phyloP scores from a whole-genome alignment of 192 early-diverging fungal species.

The Coemansia sp. region DNA sequence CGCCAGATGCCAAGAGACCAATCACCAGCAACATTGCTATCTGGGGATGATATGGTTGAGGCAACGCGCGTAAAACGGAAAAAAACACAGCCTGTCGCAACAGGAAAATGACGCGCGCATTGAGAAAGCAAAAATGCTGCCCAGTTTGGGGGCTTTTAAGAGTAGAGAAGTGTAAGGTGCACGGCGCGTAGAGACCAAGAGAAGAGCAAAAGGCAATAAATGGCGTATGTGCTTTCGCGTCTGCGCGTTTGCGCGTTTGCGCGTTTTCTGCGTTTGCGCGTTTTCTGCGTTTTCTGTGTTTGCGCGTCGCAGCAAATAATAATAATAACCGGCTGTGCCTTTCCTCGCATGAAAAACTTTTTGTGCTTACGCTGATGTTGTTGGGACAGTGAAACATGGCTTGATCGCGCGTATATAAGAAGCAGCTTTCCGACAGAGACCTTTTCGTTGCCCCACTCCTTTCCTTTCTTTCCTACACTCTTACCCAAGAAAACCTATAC shows the following conservation, averaged over 20 bases:
- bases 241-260: background rate
- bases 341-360: conserved; percentile 11
- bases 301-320: conserved; percentile 7
- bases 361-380: conserved; percentile 1
- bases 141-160: no score
- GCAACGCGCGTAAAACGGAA: background rate
- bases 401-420: background rate
- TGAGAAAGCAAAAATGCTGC: background rate
- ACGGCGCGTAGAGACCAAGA: background rate
- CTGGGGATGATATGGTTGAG: background rate
- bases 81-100: no score
- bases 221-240: background rate
- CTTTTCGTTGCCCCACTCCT: background rate
- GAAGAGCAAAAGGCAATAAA: background rate
- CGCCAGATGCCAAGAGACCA: background rate
- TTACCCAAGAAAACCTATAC: background rate
- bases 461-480: background rate
- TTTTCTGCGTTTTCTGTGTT: conserved; percentile 22
- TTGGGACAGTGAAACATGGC: background rate
- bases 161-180: background rate
- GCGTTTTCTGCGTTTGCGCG: conserved; percentile 21
- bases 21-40: background rate
- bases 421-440: background rate
- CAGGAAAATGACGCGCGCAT: background rate
- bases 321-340: no score